phyloP scores from a whole-genome alignment of 2,329 filamentous ascomycete genomes.

The Clonostachys sp. region DNA sequence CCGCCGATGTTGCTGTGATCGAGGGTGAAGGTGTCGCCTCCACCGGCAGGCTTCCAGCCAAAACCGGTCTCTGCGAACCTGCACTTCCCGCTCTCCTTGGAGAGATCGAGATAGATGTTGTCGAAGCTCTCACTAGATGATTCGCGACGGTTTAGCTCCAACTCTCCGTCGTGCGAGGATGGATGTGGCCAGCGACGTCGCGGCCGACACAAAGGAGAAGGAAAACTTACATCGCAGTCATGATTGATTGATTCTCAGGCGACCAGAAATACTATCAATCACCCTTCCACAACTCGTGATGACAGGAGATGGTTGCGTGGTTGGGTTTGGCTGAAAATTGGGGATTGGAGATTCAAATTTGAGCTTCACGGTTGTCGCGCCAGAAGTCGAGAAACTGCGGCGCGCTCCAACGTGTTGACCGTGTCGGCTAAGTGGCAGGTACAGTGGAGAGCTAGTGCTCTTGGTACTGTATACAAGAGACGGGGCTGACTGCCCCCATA shows the following conservation, averaged over 20 bases:
- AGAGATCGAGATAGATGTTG: conserved; percentile 93
- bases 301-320: conserved; percentile 92
- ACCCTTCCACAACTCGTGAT: conserved; percentile 71
- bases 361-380: conserved; percentile 3
- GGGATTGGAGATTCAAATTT: not conserved
- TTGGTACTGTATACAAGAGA: too few species aligned
- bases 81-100: conserved; percentile 87
- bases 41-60: conserved; percentile 87
- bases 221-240: conserved; percentile 30
- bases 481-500: too few species aligned
- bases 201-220: not conserved
- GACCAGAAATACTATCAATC: too few species aligned
- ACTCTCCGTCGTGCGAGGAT: not conserved
- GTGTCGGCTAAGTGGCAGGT: not conserved
- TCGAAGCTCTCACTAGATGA: conserved; percentile 79
- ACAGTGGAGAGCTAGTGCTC: too few species aligned
- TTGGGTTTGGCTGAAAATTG: conserved; percentile 51
- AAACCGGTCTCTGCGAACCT: conserved; percentile 91
- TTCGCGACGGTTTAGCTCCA: not conserved
- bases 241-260: too few species aligned
- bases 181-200: not conserved
- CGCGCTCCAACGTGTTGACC: not conserved
- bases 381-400: not conserved
- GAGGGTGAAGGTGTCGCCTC: conserved; percentile 90
- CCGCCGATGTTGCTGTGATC: conserved; percentile 79